Conservation (phyloP, 305 asterid genomes). For the Fraxinus greggii region DNA sequence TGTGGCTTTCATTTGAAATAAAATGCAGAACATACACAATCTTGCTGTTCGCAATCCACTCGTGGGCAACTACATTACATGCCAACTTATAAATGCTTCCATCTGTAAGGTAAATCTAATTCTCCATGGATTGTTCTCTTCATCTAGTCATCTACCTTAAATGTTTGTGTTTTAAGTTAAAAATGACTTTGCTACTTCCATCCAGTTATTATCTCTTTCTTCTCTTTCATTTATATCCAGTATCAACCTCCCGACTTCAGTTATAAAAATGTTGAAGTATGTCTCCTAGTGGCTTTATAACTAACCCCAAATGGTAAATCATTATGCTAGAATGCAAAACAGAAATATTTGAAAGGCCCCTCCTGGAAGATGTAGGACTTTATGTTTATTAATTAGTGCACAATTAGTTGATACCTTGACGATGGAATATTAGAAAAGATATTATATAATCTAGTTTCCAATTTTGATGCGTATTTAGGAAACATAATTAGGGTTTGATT, state of each 20-base stretch:
- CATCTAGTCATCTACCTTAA: constrained; percentile 3
- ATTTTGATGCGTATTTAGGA: background rate
- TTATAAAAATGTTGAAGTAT: background rate
- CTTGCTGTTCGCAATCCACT: constrained; percentile 42
- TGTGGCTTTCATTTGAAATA: constrained; percentile 29
- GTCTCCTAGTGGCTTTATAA: background rate
- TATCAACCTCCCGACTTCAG: background rate
- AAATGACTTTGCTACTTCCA: background rate
- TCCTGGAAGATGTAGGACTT: background rate
- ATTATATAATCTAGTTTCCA: background rate
- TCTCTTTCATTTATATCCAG: constrained; percentile 8
- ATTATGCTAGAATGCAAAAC: background rate
- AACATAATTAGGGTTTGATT: background rate
- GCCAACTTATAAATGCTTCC: constrained; percentile 62
- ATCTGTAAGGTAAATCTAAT: constrained; percentile 59
- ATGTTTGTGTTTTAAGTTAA: constrained; percentile 14
- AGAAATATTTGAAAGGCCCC: background rate
- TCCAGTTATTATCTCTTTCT: constrained; percentile 4
- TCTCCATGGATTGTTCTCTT: constrained; percentile 9
- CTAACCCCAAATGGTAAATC: background rate
- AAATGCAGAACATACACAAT: constrained; percentile 65
- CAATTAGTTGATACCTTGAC: constrained; percentile 1
- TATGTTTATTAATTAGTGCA: constrained; percentile 12
- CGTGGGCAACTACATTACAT: constrained; percentile 36
- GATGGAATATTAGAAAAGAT: background rate